phyloP scores from a whole-genome alignment of 176 grass and related monocot genomes.

The Secale cereale region DNA sequence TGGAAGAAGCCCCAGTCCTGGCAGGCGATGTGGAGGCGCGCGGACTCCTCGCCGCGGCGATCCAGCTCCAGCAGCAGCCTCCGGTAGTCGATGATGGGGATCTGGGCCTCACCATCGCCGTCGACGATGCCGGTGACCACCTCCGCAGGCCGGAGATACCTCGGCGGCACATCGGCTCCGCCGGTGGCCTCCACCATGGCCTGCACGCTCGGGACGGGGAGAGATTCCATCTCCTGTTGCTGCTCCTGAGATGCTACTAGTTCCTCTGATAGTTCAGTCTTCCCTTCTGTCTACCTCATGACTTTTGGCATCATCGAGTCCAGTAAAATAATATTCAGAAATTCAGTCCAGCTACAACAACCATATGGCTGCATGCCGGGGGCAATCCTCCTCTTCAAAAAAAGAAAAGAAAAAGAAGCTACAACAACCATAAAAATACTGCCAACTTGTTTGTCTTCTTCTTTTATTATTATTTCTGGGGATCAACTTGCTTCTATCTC shows the following conservation, averaged over 20 bases:
- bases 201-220: conserved; percentile 47
- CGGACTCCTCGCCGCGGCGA: background rate
- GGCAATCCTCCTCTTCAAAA: no score
- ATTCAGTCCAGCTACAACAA: background rate
- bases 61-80: background rate
- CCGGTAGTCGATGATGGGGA: conserved; percentile 28
- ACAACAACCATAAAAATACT: background rate
- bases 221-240: conserved; percentile 19
- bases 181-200: conserved; percentile 1
- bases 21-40: conserved; percentile 36
- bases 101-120: background rate
- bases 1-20: conserved; percentile 68
- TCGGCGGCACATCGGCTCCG: background rate
- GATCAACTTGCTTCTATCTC: background rate
- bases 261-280: background rate
- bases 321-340: background rate
- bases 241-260: background rate
- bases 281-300: background rate
- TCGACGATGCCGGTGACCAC: background rate
- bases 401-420: no score
- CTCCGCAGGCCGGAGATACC: conserved; percentile 25
- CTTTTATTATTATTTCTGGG: background rate
- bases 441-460: background rate
- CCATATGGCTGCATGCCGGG: no score
- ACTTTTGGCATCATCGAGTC: background rate